Percentiles rank a stretch among this genome's conserved stretches.
phyloP scores from a whole-genome alignment of 1,284 basidiomycete genomes.

The Ceratobasidium sp. region DNA sequence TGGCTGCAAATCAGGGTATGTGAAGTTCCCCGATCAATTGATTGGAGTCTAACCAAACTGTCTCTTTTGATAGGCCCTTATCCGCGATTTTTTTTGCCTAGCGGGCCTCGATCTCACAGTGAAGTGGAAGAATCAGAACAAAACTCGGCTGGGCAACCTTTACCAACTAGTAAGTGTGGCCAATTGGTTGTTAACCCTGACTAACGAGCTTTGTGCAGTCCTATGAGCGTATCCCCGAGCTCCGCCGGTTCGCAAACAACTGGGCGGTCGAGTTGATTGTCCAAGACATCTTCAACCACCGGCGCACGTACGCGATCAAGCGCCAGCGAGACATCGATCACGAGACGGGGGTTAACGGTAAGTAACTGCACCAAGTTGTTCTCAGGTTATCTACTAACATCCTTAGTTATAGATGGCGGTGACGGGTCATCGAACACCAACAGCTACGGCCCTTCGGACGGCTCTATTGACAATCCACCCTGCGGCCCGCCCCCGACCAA shows the following conservation, averaged over 20 bases:
- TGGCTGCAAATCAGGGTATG: slow-evolving; percentile 6
- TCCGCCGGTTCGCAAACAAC: not conserved
- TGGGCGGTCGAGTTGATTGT: slow-evolving; percentile 8
- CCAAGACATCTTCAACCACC: slow-evolving; percentile 16
- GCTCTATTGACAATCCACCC: too few species aligned
- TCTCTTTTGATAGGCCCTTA: not conserved
- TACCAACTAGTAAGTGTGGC: not conserved
- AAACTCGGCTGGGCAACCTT: not conserved
- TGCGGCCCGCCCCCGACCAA: too few species aligned
- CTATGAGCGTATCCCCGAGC: not conserved
- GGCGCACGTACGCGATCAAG: too few species aligned
- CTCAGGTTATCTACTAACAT: too few species aligned
- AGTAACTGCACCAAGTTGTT: too few species aligned
- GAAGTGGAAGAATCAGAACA: slow-evolving; percentile 11
- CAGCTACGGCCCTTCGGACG: too few species aligned
- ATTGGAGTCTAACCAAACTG: not conserved
- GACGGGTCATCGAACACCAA: too few species aligned
- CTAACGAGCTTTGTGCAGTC: not conserved
- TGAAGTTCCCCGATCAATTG: too few species aligned
- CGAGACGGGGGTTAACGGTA: too few species aligned
- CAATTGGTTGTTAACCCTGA: not conserved
- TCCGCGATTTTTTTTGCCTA: not conserved
- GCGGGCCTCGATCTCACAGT: not conserved
- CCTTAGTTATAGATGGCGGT: too few species aligned
- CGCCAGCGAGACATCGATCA: too few species aligned